These are phyloP conservation scores for Salvia miltiorrhiza DNA, from an alignment of 257 asterid genomes.

Conservation along the genomic window DNA sequence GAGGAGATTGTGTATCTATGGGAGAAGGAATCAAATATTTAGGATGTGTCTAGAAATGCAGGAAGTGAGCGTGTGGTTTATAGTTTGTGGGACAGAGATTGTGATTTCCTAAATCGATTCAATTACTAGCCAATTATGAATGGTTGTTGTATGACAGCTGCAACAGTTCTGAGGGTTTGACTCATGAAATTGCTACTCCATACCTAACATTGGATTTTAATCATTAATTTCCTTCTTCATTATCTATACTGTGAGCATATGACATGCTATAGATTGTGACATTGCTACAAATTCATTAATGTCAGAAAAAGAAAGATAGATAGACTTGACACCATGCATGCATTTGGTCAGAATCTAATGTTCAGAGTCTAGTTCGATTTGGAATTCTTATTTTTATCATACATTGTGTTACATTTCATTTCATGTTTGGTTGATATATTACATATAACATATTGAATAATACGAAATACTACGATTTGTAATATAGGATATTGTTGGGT, in stretches of 20 bases:
- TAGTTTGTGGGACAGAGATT: background rate
- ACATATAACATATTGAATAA: no score
- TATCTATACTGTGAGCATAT: background rate
- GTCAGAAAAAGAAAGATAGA: background rate
- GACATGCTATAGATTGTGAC: conserved; percentile 10
- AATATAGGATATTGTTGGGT: no score
- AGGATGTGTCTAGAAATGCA: background rate
- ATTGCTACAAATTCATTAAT: conserved; percentile 15
- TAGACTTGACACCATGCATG: conserved; percentile 11
- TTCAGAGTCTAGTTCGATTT: background rate
- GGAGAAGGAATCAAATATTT: no score
- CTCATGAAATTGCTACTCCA: conserved; percentile 14
- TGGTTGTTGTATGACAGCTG: conserved; percentile 26
- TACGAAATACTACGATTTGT: background rate
- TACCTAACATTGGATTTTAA: conserved; percentile 21
- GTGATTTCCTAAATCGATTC: background rate
- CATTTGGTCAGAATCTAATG: background rate
- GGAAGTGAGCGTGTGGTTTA: background rate
- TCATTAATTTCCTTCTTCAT: conserved; percentile 4
- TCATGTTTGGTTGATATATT: background rate
- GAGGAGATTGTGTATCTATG: no score
- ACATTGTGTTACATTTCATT: background rate
- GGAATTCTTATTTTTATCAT: no score
- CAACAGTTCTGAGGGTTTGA: conserved; percentile 4
- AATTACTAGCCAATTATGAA: background rate